phyloP scores from a whole-genome alignment of 441 rosid genomes.

The Raphanus hybrid region DNA sequence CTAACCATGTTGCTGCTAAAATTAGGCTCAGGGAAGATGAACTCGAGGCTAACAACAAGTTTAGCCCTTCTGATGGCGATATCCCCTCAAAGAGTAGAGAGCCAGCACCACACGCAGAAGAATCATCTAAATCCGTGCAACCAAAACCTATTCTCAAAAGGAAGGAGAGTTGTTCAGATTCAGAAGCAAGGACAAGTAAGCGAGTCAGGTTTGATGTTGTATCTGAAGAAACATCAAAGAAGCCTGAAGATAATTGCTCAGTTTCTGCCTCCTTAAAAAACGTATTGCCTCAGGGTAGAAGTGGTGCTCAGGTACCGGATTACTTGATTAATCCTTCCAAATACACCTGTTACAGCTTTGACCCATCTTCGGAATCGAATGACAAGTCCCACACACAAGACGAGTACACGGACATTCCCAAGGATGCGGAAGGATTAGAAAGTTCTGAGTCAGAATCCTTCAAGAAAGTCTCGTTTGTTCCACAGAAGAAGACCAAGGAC shows the following conservation, averaged over 20 bases:
- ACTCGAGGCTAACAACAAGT: constrained; percentile 39
- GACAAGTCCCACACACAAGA: constrained; percentile 41
- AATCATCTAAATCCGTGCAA: constrained; percentile 35
- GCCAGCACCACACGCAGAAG: constrained; percentile 17
- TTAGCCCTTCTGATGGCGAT: constrained; percentile 12
- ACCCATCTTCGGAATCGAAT: constrained; percentile 39
- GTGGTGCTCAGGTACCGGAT: constrained; percentile 46
- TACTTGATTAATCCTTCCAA: constrained; percentile 52
- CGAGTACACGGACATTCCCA: constrained; percentile 37
- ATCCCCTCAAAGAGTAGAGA: constrained; percentile 26
- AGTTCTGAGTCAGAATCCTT: constrained; percentile 32
- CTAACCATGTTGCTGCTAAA: constrained; percentile 50
- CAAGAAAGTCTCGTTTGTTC: constrained; percentile 45
- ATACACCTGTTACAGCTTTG: constrained; percentile 50
- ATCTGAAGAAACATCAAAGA: constrained; percentile 35
- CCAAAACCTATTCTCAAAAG: constrained; percentile 55
- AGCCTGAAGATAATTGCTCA: constrained; percentile 29
- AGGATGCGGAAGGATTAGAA: constrained; percentile 37
- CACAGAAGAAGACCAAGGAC: constrained; percentile 45
- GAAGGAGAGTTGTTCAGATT: constrained; percentile 41
- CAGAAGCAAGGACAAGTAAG: constrained; percentile 44
- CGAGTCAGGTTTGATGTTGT: constrained; percentile 54
- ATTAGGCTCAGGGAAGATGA: constrained; percentile 57
- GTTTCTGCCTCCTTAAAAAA: constrained; percentile 36
- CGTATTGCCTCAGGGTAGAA: constrained; percentile 23